Evolutionary conservation across 257 asterid species (phyloP), one percentile per base, ranked within the genome.

Genomic region (Galeopsis tetrahit): DNA sequence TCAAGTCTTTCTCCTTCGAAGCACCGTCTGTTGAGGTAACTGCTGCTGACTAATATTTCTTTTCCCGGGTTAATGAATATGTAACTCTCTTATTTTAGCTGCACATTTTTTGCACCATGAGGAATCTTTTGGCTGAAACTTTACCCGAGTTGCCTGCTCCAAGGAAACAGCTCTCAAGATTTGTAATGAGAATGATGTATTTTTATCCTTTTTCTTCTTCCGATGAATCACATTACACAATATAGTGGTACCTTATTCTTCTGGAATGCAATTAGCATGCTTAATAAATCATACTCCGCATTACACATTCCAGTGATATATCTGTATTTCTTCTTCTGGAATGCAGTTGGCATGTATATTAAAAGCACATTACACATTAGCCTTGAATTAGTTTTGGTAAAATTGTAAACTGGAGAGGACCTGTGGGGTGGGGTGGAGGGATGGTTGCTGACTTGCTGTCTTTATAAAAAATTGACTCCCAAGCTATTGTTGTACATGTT

Each of bases 1-100:
- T 35, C 70, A 42, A 77, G 63, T 75, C 66, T 60, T 79, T 74
- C 77, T 71, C 67, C 84, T 35, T 60, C 40, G 74, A 74, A 83
- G 60, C 75, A 60, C 80, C 75, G 69, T 69, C 66, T 57, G 55
- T 7, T 66, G 60, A 72, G 85, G 85, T 83, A 74, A 72, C 11
- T 68, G 64, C 32, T 49, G 40, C 42, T 77, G 42, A 44, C 71
- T 68, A 35, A 63, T 43, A 46, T 66, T n/a, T 70, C n/a, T 9
- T 66, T 75, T 73, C 21, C 68, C 66, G 49, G 51, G 55, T 44
- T 66, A 44, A 38, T 68, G 38, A 67, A 67, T 35, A 10, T 31
- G 21, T 28, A 60, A 59, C 60, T 46, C 10, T 61, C 59, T 13
- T 75, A 28, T 69, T 49, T 13, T 67, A 60, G 66, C 55, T 60